Conservation (phyloP, 352 stramenopile genomes). For the Phytophthora ohioensis region DNA sequence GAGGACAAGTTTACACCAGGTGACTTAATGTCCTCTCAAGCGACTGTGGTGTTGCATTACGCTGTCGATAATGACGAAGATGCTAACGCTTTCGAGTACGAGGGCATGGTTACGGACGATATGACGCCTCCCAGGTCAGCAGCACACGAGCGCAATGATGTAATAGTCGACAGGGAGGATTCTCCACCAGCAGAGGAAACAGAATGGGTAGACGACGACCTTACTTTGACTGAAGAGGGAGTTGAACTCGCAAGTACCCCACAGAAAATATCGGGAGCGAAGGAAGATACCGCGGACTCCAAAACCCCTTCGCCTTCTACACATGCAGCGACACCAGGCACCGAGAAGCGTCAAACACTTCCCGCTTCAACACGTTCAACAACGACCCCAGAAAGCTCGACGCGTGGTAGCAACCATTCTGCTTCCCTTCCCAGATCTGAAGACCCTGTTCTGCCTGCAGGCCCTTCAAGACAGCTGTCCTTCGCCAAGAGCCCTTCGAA, state of each 20-base stretch:
- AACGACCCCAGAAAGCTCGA: background rate
- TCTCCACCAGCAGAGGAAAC: background rate
- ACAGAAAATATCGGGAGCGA: slow-evolving; percentile 4
- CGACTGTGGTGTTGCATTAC: slow-evolving; percentile 39
- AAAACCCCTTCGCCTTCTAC: slow-evolving; percentile 27
- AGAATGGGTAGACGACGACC: slow-evolving; percentile 6
- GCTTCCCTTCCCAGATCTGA: slow-evolving; percentile 17
- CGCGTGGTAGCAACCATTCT: background rate
- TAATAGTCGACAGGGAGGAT: background rate
- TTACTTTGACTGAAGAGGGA: slow-evolving; percentile 9
- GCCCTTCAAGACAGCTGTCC: slow-evolving; percentile 5
- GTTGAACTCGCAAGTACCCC: slow-evolving; percentile 21
- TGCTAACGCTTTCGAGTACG: slow-evolving; percentile 45
- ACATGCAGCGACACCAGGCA: slow-evolving; percentile 21
- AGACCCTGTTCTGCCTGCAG: slow-evolving; percentile 4
- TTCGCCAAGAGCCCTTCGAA: slow-evolving; percentile 26
- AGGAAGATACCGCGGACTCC: slow-evolving; percentile 6
- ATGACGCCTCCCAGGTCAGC: slow-evolving; percentile 17
- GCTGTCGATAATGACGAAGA: slow-evolving; percentile 37
- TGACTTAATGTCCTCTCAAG: slow-evolving; percentile 39
- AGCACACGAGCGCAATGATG: background rate
- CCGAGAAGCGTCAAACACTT: slow-evolving; percentile 14
- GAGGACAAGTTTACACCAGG: slow-evolving; percentile 22
- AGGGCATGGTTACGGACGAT: slow-evolving; percentile 30
- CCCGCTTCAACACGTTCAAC: background rate